Evolutionary conservation across 345 rosid genomes (phyloP).

Genomic region (Gossypium herbaceum): DNA sequence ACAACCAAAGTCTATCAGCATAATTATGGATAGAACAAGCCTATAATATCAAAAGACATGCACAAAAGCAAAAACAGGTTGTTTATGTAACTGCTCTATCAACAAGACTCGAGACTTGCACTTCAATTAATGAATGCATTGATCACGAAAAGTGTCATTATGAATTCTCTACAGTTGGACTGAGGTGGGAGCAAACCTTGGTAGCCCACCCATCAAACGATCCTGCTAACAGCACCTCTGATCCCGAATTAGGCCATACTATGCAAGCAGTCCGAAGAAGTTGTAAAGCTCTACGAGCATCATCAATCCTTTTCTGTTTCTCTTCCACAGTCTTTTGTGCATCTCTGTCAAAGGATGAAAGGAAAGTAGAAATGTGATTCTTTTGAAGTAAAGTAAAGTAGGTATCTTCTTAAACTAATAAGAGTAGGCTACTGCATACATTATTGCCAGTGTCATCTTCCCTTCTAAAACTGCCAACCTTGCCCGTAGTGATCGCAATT

Average conservation of each 20-base stretch:
- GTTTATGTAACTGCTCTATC: background rate
- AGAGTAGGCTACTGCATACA: constrained; percentile 33
- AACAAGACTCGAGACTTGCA: constrained; percentile 3
- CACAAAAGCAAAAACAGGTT: background rate
- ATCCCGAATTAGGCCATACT: constrained; percentile 82
- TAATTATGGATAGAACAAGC: background rate
- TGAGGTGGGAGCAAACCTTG: constrained; percentile 51
- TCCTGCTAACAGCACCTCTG: constrained; percentile 79
- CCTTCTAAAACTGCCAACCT: constrained; percentile 83
- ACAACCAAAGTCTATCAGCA: background rate
- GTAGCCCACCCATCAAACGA: constrained; percentile 94
- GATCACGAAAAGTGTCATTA: background rate
- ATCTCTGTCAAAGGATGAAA: constrained; percentile 46
- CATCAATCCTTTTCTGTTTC: constrained; percentile 69
- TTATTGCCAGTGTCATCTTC: constrained; percentile 76
- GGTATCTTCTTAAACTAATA: constrained; percentile 4
- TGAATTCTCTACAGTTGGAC: background rate
- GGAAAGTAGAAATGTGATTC: constrained; percentile 3
- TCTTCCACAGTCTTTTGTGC: constrained; percentile 65
- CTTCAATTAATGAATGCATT: constrained; percentile 6
- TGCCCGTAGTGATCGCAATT: constrained; percentile 74
- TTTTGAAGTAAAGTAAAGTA: constrained; percentile 6
- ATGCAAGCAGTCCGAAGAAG: constrained; percentile 63
- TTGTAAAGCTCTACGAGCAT: constrained; percentile 54
- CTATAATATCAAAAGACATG: background rate